Base-by-base conservation (phyloP, 257 asterid species). In the Plantago elongata region DNA sequence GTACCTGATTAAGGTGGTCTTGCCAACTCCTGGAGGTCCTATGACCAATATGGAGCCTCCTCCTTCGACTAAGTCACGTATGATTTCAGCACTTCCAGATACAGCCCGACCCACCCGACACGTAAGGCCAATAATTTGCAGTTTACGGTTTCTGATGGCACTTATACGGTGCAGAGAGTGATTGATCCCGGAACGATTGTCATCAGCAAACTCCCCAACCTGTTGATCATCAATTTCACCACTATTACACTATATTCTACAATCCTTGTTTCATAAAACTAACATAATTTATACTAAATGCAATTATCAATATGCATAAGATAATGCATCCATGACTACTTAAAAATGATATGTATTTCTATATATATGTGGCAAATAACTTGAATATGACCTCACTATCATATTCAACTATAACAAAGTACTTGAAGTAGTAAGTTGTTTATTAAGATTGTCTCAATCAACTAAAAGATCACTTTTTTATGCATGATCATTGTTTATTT, bases 11-110 rank as follows among this genome's bases (percentile, higher is more conserved):
- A 92, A 77, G 56, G 99, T 89, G 60, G 99, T 92, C 78, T 92
- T 92, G 73, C 99, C 99, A 58, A 89, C 99, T 60, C 99, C 99
- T 9, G 99, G 99, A 57, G 97, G 97, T 37, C 99, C 96, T 52
- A 92, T 92, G 79, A 92, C 94, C 78, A 89, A 79, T 60, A 92
- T 92, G 68, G 97, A 92, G 38, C 97, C 94, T 40, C 91, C 94
- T 49, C 73, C 84, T 86, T 89, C 96, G 47, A 89, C 81, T 55
- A 92, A 77, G 72, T 92, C 97, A 4, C 93, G 82, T 70, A 92
- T 80, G 60, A 92, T 86, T 75, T 92, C 99, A 67, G 99, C 97
- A 84, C 97, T 89, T 62, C 99, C 99, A 13, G 97, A 84, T 47
- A 89, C 95, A 78, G 97, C 95, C 77, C 99, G 83, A 51, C 99